Evolutionary conservation across 2,329 filamentous ascomycete genomes (phyloP).

Genomic region (Cryphonectria parasitica): DNA sequence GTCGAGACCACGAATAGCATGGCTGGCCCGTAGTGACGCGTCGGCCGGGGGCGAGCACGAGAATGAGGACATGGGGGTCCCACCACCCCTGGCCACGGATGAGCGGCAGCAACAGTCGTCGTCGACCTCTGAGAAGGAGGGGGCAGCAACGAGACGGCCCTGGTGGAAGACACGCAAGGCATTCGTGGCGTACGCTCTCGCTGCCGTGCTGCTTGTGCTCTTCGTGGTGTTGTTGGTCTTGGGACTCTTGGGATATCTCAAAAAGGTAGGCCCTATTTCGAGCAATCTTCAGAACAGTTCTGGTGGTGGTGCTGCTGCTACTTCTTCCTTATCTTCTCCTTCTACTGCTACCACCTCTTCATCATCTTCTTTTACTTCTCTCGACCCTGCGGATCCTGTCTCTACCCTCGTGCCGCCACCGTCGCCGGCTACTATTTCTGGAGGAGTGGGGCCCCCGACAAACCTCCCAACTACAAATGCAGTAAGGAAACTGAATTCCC

Average conservation of each 20-base stretch:
- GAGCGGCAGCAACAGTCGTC: constrained; percentile 10
- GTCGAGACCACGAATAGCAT: not conserved
- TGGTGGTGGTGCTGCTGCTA: not conserved
- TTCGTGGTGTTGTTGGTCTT: constrained; percentile 28
- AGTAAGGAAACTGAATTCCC: constrained; percentile 18
- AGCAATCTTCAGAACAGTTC: constrained; percentile 9
- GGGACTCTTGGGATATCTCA: constrained; percentile 28
- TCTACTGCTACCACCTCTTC: not conserved
- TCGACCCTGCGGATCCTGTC: constrained; percentile 19
- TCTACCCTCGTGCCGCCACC: not conserved
- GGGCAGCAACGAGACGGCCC: constrained; percentile 11
- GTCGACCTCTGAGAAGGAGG: not conserved
- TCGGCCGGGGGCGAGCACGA: constrained; percentile 8
- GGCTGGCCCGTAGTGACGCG: constrained; percentile 8
- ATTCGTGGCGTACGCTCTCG: constrained; percentile 14
- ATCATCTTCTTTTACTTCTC: constrained; percentile 21
- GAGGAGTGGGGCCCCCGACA: not conserved
- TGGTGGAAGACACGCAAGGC: constrained; percentile 28
- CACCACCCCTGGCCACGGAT: not conserved
- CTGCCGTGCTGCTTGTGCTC: constrained; percentile 19
- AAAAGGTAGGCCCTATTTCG: constrained; percentile 27
- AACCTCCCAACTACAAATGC: constrained; percentile 15
- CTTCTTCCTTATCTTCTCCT: constrained; percentile 14
- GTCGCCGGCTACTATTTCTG: constrained; percentile 16
- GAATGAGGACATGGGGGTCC: constrained; percentile 16